phyloP scores from a whole-genome alignment of 192 early-diverging fungal genomes.

The Hyaloraphidium curvatum region DNA sequence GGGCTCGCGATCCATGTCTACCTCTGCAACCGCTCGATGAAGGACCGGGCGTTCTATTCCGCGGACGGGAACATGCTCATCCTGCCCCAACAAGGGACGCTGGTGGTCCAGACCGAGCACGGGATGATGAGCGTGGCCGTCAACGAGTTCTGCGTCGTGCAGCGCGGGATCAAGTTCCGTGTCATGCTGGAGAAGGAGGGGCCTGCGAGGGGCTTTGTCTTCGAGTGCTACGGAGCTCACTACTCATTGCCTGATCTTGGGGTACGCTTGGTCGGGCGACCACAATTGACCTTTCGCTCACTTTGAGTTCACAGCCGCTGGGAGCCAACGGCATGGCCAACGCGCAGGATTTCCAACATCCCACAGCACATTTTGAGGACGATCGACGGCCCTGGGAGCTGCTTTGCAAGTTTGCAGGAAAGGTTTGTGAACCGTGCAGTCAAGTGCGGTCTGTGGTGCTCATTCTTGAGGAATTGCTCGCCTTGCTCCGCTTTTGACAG shows the following conservation, averaged over 20 bases:
- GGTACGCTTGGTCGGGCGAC: constrained; percentile 83
- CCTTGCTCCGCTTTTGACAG: no score
- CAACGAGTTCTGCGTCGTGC: constrained; percentile 85
- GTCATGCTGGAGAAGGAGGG: constrained; percentile 22
- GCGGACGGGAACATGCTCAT: constrained; percentile 85
- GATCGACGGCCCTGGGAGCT: constrained; percentile 29
- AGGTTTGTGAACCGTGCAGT: constrained; percentile 50
- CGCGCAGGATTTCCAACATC: constrained; percentile 81
- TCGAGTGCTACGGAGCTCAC: constrained; percentile 73
- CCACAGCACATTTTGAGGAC: constrained; percentile 60
- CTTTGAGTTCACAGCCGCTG: no score
- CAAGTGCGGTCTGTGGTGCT: no score
- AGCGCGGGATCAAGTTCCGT: constrained; percentile 71
- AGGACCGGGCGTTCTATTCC: constrained; percentile 56
- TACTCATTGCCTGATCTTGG: constrained; percentile 88
- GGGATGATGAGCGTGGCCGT: constrained; percentile 49
- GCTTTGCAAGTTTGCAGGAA: constrained; percentile 66
- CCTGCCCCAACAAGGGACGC: constrained; percentile 78
- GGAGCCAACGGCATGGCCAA: constrained; percentile 93
- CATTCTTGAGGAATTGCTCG: no score
- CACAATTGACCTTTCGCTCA: no score
- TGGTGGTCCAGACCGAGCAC: constrained; percentile 81
- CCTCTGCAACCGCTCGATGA: constrained; percentile 56
- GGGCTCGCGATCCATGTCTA: constrained; percentile 81
- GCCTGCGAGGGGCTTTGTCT: constrained; percentile 58